phyloP scores from a whole-genome alignment of 140 eudicot genomes.

The Erigeron philadelphicus region DNA sequence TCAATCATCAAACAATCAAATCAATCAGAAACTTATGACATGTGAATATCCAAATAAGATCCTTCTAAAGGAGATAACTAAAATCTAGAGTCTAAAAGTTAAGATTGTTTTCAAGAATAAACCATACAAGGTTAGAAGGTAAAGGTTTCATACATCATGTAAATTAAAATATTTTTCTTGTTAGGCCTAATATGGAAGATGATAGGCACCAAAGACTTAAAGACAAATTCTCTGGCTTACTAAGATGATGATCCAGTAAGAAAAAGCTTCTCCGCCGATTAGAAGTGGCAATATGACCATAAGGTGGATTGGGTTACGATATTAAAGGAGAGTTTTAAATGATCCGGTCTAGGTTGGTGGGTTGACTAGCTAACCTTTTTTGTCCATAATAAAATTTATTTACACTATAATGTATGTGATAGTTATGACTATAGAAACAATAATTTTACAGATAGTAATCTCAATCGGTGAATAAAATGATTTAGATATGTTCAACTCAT shows the following conservation, averaged over 20 bases:
- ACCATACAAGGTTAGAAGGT: background rate
- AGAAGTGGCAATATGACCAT: background rate
- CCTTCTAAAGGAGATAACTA: background rate
- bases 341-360: background rate
- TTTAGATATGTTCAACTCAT: background rate
- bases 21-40: conserved; percentile 35
- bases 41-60: conserved; percentile 14
- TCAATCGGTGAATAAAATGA: background rate
- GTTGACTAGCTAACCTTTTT: background rate
- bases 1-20: conserved; percentile 33
- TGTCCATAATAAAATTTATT: background rate
- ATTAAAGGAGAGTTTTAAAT: background rate
- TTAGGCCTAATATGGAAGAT: background rate
- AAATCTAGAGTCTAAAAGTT: background rate
- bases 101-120: background rate
- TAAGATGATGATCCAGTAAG: background rate
- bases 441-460: background rate
- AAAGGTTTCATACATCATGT: background rate
- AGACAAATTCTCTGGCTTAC: background rate
- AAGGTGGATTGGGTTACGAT: background rate
- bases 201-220: background rate
- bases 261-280: conserved; percentile 5
- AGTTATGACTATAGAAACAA: background rate
- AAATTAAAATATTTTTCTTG: background rate
- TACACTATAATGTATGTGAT: background rate